A percentile compares a stretch with the other conserved stretches of the same genome.
phyloP scores from a whole-genome alignment of 805 yeast species.

The Starmerella gropengiesseri region DNA sequence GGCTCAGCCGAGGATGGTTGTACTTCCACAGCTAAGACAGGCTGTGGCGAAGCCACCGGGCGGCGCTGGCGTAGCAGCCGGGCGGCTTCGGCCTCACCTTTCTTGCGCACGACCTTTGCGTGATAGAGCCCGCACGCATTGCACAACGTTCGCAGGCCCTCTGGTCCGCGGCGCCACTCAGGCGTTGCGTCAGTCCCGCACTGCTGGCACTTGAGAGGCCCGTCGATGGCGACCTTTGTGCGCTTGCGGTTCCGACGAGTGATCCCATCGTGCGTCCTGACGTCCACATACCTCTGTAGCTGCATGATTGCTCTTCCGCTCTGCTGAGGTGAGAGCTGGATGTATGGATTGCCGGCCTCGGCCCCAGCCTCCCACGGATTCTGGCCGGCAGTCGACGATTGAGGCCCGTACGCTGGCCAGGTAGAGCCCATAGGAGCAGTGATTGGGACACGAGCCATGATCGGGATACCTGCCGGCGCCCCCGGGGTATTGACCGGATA shows the following conservation, averaged over 20 bases:
- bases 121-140: constrained; percentile 75
- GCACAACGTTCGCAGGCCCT: constrained; percentile 63
- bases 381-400: not conserved
- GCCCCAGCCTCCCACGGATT: not conserved
- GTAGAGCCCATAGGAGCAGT: not conserved
- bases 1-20: not conserved
- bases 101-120: constrained; percentile 51
- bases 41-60: not conserved
- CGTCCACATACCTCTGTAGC: constrained; percentile 4
- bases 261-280: not conserved
- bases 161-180: constrained; percentile 78
- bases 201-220: constrained; percentile 32
- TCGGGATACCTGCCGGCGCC: not conserved
- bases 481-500: no score
- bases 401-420: constrained; percentile 1
- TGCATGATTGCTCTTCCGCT: constrained; percentile 2
- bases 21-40: not conserved
- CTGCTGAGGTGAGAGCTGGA: not conserved
- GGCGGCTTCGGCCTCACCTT: constrained; percentile 36
- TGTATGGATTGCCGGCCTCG: not conserved
- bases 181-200: constrained; percentile 56
- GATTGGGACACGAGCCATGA: not conserved
- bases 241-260: constrained; percentile 13
- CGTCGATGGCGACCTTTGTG: constrained; percentile 12
- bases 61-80: constrained; percentile 36